Evolutionary conservation across 2,329 filamentous ascomycete genomes (phyloP).

Genomic region (Cladosporium sp.): DNA sequence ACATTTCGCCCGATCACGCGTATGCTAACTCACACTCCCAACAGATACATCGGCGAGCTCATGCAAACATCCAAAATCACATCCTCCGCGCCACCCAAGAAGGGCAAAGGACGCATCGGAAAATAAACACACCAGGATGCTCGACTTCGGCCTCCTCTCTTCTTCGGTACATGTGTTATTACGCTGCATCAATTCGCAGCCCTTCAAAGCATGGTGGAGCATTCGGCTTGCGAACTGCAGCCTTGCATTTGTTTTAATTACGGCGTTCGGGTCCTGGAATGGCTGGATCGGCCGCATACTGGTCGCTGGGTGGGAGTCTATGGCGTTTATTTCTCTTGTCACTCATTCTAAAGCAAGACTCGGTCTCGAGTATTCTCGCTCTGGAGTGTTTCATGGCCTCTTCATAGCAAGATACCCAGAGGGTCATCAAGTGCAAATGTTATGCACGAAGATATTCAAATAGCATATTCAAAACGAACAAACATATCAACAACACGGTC

Average conservation of each 20-base stretch:
- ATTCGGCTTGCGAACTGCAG: background rate
- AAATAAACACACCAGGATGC: slow-evolving; percentile 34
- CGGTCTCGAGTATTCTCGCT: background rate
- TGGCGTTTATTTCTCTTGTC: background rate
- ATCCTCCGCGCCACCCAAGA: slow-evolving; percentile 53
- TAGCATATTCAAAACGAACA: slow-evolving; percentile 8
- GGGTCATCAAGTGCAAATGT: slow-evolving; percentile 7
- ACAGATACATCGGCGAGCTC: slow-evolving; percentile 91
- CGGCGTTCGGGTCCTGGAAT: background rate
- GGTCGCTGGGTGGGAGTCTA: slow-evolving; percentile 1
- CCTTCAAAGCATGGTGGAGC: slow-evolving; percentile 15
- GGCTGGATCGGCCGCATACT: background rate
- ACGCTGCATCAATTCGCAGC: slow-evolving; percentile 6
- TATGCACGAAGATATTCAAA: background rate
- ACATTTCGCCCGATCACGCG: background rate
- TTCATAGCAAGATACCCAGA: slow-evolving; percentile 8
- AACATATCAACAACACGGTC: background rate
- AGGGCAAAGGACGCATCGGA: slow-evolving; percentile 38
- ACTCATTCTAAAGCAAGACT: background rate
- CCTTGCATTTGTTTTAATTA: slow-evolving; percentile 1
- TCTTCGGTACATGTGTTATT: slow-evolving; percentile 18
- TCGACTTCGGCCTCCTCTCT: slow-evolving; percentile 9
- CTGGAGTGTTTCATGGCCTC: background rate
- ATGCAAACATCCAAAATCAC: slow-evolving; percentile 72
- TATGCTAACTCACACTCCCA: slow-evolving; percentile 3